These are phyloP conservation scores for Phlebiopsis flavidoalba DNA, from an alignment of 768 basidiomycete genomes.

Conservation along the genomic window DNA sequence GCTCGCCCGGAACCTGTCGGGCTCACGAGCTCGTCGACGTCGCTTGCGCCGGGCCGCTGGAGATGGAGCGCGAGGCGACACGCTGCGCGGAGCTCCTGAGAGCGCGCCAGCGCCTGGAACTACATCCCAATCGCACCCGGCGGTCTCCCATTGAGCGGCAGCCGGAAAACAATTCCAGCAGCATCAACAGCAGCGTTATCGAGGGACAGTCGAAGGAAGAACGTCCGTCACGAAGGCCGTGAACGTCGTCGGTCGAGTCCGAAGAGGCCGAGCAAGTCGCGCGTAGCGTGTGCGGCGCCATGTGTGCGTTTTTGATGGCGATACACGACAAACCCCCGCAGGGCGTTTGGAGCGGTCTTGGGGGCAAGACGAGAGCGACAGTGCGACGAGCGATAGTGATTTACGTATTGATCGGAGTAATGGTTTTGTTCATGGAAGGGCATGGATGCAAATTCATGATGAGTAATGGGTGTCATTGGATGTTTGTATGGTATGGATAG, in stretches of 20 bases:
- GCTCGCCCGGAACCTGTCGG: conserved; percentile 24
- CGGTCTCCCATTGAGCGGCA: too few relatives aligned
- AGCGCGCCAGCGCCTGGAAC: conserved; percentile 46
- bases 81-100: conserved; percentile 34
- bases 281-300: conserved; percentile 18
- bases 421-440: too few relatives aligned
- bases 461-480: too few relatives aligned
- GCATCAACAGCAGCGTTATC: conserved; percentile 58
- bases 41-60: conserved; percentile 22
- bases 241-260: conserved; percentile 15
- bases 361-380: conserved; percentile 88
- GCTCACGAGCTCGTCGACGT: conserved; percentile 37
- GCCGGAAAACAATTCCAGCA: conserved; percentile 50
- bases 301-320: conserved; percentile 9
- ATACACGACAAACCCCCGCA: conserved; percentile 15
- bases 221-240: neutral
- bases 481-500: too few relatives aligned
- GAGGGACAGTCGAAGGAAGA: too few relatives aligned
- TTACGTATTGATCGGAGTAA: neutral
- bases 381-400: conserved; percentile 73
- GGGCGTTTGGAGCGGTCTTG: conserved; percentile 73
- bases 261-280: conserved; percentile 18
- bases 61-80: conserved; percentile 25
- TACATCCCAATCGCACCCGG: conserved; percentile 56
- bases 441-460: too few relatives aligned